Base-by-base conservation (phyloP, 1,139 yeast genomes). In the Hyphopichia pseudoburtonii region DNA sequence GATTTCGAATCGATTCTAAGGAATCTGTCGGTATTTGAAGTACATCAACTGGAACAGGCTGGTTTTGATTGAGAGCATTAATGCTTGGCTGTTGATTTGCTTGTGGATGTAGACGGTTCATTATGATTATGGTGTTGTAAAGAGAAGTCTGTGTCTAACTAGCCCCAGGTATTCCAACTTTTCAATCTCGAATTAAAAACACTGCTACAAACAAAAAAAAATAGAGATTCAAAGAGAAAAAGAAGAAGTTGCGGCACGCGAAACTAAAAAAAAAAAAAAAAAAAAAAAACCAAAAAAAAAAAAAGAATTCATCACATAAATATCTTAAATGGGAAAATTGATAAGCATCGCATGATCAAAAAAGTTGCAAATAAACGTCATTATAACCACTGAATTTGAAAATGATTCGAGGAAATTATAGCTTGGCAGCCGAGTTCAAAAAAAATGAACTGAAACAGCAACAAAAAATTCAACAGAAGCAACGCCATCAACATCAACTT, bases 331-430 rank as follows among this genome's bases (percentile, higher is more conserved):
- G n/a, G n/a, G n/a, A n/a, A n/a, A n/a, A n/a, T n/a, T n/a, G n/a
- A n/a, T n/a, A n/a, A n/a, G n/a, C n/a, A n/a, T n/a, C n/a, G n/a
- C n/a, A n/a, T n/a, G n/a, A n/a, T n/a, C n/a, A n/a, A n/a, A n/a
- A n/a, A n/a, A n/a, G n/a, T n/a, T n/a, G n/a, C n/a, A n/a, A n/a
- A n/a, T n/a, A 21, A 21, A 21, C 10, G 10, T 21, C 15, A 6
- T 17, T 7, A 15, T 18, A 18, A 18, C 11, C 24, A 15, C 18
- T 18, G 5, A 5, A 15, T 17, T 16, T 15, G 17, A 23, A 4
- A 5, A 70, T 71, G 76, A 70, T 70, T 21, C 53, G 70, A 37
- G 66, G 71, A 28, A 68, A 66, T 47, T 71, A 69, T 57, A 69
- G 73, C 47, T 52, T 71, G 38, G 64, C 74, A 11, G 62, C 63